phyloP scores from a whole-genome alignment of 495 filamentous ascomycete genomes.

The Hypomontagnella monticulosa region DNA sequence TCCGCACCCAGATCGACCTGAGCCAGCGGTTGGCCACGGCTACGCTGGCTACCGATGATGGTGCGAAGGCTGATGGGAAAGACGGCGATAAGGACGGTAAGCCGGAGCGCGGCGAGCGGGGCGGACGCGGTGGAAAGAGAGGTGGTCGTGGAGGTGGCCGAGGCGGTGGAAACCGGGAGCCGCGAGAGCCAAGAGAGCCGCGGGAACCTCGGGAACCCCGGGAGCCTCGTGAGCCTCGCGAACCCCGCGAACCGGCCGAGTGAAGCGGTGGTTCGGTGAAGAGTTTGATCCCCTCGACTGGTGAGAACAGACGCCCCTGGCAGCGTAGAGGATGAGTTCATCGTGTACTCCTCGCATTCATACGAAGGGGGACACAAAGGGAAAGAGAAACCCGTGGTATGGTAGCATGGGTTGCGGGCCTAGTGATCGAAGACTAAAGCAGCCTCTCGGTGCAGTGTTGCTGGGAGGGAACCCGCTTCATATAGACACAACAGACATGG shows the following conservation, averaged over 20 bases:
- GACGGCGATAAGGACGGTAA: conserved; percentile 58
- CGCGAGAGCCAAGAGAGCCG: conserved; percentile 51
- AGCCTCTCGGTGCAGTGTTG: too few relatives aligned
- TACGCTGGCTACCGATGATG: conserved; percentile 70
- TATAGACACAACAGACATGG: too few relatives aligned
- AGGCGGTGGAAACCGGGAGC: conserved; percentile 40
- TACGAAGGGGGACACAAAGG: too few relatives aligned
- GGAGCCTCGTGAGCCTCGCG: conserved; percentile 10
- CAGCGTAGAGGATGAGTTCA: too few relatives aligned
- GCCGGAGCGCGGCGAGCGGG: conserved; percentile 48
- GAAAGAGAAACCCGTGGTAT: too few relatives aligned
- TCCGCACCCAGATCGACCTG: conserved; percentile 98
- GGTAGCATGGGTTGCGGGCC: too few relatives aligned
- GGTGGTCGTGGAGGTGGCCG: conserved; percentile 46
- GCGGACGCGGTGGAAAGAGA: conserved; percentile 16
- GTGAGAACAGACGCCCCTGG: too few relatives aligned
- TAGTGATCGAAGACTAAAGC: too few relatives aligned
- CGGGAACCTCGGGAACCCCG: conserved; percentile 36
- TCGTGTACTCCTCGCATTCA: too few relatives aligned
- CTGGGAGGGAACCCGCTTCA: too few relatives aligned
- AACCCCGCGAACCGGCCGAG: conserved; percentile 4
- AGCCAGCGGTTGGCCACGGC: conserved; percentile 92
- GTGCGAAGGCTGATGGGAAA: conserved; percentile 41
- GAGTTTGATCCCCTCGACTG: too few relatives aligned
- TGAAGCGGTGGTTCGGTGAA: not conserved